Evolutionary conservation across 257 asterid genomes (phyloP), one percentile per base, ranked within the genome.

Genomic region (Solanum gracilifrons): DNA sequence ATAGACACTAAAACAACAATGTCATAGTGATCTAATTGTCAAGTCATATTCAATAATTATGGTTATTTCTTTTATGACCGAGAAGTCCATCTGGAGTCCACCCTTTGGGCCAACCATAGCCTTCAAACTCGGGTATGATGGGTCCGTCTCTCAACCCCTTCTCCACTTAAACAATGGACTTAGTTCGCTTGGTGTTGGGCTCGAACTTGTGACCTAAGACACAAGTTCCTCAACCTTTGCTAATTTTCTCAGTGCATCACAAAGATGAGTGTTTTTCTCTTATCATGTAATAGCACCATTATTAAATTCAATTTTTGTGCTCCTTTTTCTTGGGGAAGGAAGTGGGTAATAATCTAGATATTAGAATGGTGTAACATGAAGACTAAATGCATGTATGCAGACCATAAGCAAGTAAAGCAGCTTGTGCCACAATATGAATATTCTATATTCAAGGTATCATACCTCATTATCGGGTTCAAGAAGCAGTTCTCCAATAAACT

Each of bases 401-500:
- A 5, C 10, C 48, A 71, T 31, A 48, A 31, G 15, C 21, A 79
- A 62, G 84, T 36, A 48, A 85, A 29, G 83, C 33, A 13, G 48
- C 32, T 46, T 9, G 43, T 43, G 60, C 83, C 36, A 5, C 60
- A 25, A 51, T 10, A 29, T 82, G 33, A 90, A 90, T 83, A 35
- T 39, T 68, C 15, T 90, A 90, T 83, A 39, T 39, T 68, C 13
- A 75, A 71, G 74, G 11, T 31, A 37, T 23, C 85, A 25, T 89
- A 97, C 99, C 97, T 97, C 94, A 83, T 91, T 85, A 82, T 46
- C 31, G 87, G 96, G 93, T 25, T 92, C 92, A 31, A 95, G 89
- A 71, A 90, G 92, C 83, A 97, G 91, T 89, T 96, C 99, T 43
- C 98, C 99, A 23, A 96, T 95, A 91, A 96, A 96, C 89, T 96